Percentiles rank a stretch among this genome's conserved stretches.
Conservation (phyloP, 1,139 yeast species). For the Geotrichum aggregatum region DNA sequence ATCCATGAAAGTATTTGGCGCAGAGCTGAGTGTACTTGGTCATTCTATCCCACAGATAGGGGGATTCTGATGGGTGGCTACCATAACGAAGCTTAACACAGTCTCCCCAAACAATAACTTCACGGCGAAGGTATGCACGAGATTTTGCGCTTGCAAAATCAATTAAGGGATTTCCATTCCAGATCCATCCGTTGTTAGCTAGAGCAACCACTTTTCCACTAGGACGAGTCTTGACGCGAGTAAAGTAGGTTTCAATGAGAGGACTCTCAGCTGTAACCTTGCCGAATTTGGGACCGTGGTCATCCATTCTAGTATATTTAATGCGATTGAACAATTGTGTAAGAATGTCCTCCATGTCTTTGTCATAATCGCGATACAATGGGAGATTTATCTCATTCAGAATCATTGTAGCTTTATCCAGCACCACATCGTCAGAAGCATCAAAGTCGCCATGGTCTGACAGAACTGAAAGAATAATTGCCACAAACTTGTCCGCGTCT, state of each 20-base stretch:
- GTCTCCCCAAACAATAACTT: slow-evolving; percentile 96
- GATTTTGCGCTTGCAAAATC: slow-evolving; percentile 84
- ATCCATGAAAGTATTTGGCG: slow-evolving; percentile 80
- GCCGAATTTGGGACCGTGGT: slow-evolving; percentile 76
- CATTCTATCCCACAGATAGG: slow-evolving; percentile 87
- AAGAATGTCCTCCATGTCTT: slow-evolving; percentile 60
- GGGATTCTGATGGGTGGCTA: slow-evolving; percentile 68
- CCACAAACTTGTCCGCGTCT: slow-evolving; percentile 49
- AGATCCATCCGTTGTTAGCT: slow-evolving; percentile 97
- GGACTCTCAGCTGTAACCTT: slow-evolving; percentile 53
- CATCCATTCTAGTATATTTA: slow-evolving; percentile 69
- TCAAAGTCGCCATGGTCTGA: slow-evolving; percentile 35
- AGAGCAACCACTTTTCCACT: slow-evolving; percentile 56
- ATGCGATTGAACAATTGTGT: slow-evolving; percentile 71
- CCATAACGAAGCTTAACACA: slow-evolving; percentile 94
- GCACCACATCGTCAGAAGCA: slow-evolving; percentile 33
- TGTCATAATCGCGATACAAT: slow-evolving; percentile 70
- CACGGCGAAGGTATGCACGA: slow-evolving; percentile 80
- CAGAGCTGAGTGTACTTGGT: slow-evolving; percentile 64
- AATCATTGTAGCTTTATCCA: slow-evolving; percentile 48
- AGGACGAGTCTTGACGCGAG: slow-evolving; percentile 51
- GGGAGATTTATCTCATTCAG: slow-evolving; percentile 75
- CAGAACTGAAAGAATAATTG: slow-evolving; percentile 41
- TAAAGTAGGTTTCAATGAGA: slow-evolving; percentile 81
- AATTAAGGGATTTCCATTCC: slow-evolving; percentile 92